phyloP scores from a whole-genome alignment of 495 filamentous ascomycete species.

The Rhizodiscina lignyota region DNA sequence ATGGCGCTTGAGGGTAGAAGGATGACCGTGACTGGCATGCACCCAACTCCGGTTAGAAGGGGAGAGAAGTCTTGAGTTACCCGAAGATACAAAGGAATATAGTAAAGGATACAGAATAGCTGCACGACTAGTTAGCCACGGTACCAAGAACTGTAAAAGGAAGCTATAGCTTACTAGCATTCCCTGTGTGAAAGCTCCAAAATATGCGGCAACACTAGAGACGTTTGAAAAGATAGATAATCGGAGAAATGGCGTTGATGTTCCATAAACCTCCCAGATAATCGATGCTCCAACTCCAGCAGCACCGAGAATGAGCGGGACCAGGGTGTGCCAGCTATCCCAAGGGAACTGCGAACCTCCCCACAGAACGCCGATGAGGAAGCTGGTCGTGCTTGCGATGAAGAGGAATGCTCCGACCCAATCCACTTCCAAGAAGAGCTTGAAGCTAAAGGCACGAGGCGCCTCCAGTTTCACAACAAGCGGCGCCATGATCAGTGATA shows the following conservation, averaged over 20 bases:
- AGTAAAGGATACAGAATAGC: conserved; percentile 22
- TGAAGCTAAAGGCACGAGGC: neutral
- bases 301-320: conserved; percentile 37
- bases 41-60: conserved; percentile 6
- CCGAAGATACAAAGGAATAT: conserved; percentile 9
- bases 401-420: conserved; percentile 44
- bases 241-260: conserved; percentile 29
- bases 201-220: conserved; percentile 7
- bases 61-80: conserved; percentile 3
- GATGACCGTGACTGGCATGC: conserved; percentile 24
- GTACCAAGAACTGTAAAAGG: conserved; percentile 24
- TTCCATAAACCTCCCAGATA: conserved; percentile 30
- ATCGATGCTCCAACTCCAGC: conserved; percentile 25
- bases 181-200: conserved; percentile 6
- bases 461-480: conserved; percentile 11
- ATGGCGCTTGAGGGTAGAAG: conserved; percentile 25
- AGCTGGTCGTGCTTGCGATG: conserved; percentile 23
- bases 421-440: conserved; percentile 31
- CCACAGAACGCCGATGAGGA: conserved; percentile 39
- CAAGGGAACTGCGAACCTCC: conserved; percentile 38
- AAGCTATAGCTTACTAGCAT: conserved; percentile 13
- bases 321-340: conserved; percentile 34
- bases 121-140: conserved; percentile 8
- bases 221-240: conserved; percentile 12
- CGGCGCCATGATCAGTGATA: conserved; percentile 14